These are phyloP conservation scores for Serpula lacrymans DNA, from an alignment of 768 basidiomycete species.

Conservation along the genomic window DNA sequence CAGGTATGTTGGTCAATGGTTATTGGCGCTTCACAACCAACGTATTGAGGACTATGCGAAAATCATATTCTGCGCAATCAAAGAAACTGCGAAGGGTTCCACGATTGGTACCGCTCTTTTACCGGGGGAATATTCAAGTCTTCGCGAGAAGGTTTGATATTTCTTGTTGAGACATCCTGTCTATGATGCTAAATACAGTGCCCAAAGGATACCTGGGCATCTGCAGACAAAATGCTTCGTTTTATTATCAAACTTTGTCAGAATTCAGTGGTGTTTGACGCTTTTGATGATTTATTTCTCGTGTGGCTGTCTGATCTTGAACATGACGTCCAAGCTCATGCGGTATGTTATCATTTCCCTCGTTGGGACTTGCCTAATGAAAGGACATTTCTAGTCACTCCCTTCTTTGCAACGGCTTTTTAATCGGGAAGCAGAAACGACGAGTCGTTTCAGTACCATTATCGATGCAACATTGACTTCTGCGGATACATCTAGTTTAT, in stretches of 20 bases:
- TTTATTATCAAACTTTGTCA: constrained; percentile 54
- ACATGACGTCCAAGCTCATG: constrained; percentile 26
- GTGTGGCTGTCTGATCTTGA: constrained; percentile 54
- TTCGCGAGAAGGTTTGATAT: constrained; percentile 6
- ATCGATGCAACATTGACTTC: constrained; percentile 28
- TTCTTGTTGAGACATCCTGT: no score
- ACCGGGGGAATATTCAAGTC: constrained; percentile 1
- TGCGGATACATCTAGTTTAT: constrained; percentile 24
- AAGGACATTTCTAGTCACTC: constrained; percentile 37
- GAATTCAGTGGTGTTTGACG: constrained; percentile 49
- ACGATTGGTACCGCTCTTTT: constrained; percentile 11
- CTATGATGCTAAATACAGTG: no score
- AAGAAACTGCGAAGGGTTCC: constrained; percentile 40
- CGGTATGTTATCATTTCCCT: constrained; percentile 31
- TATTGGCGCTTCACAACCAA: constrained; percentile 63
- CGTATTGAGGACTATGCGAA: constrained; percentile 50
- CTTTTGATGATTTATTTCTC: constrained; percentile 56
- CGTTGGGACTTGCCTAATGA: background rate
- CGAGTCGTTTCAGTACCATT: constrained; percentile 36
- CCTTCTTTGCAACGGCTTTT: constrained; percentile 56
- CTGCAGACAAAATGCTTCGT: constrained; percentile 44
- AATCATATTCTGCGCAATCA: constrained; percentile 51
- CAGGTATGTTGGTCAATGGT: constrained; percentile 64
- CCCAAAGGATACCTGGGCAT: constrained; percentile 6
- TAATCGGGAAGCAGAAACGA: constrained; percentile 46